Conservation (phyloP, 2,329 filamentous ascomycete genomes). For the Rhinocladiella similis region DNA sequence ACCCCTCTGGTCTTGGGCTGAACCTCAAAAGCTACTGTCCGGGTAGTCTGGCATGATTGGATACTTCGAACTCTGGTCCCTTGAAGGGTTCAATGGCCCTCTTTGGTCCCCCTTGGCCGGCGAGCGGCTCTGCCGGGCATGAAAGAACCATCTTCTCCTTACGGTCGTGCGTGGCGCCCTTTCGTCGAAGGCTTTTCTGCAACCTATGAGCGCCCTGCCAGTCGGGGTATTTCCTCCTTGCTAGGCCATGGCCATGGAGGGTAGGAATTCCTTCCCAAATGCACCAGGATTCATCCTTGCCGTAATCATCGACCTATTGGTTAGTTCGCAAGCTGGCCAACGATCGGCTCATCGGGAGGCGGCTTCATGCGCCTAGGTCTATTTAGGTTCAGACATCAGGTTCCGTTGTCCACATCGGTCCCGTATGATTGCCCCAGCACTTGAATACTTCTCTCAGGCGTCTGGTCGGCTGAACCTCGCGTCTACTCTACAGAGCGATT, state of each 20-base stretch:
- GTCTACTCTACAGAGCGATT: not conserved
- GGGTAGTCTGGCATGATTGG: slow-evolving; percentile 6
- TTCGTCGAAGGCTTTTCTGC: no score
- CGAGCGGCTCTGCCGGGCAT: slow-evolving; percentile 2
- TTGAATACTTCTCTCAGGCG: slow-evolving; percentile 8
- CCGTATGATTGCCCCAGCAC: slow-evolving; percentile 4
- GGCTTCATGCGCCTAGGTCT: slow-evolving; percentile 15
- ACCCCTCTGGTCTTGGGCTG: slow-evolving; percentile 3
- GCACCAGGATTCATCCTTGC: slow-evolving; percentile 13
- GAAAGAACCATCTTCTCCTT: slow-evolving; percentile 2
- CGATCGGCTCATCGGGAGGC: slow-evolving; percentile 15
- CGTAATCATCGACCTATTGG: slow-evolving; percentile 10
- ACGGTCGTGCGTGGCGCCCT: no score
- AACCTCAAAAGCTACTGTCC: not conserved
- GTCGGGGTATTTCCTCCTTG: slow-evolving; percentile 21
- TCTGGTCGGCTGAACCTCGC: slow-evolving; percentile 19
- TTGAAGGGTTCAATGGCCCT: not conserved
- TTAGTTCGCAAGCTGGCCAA: slow-evolving; percentile 16
- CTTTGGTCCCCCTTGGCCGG: no score
- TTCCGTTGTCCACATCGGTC: slow-evolving; percentile 10
- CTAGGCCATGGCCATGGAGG: slow-evolving; percentile 7
- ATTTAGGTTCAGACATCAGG: slow-evolving; percentile 17
- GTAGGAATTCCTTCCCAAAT: slow-evolving; percentile 2
- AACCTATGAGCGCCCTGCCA: slow-evolving; percentile 8
- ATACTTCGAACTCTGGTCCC: not conserved